Base-by-base conservation (phyloP, 78 protist genomes). In the Chrysochromulina tobinii region DNA sequence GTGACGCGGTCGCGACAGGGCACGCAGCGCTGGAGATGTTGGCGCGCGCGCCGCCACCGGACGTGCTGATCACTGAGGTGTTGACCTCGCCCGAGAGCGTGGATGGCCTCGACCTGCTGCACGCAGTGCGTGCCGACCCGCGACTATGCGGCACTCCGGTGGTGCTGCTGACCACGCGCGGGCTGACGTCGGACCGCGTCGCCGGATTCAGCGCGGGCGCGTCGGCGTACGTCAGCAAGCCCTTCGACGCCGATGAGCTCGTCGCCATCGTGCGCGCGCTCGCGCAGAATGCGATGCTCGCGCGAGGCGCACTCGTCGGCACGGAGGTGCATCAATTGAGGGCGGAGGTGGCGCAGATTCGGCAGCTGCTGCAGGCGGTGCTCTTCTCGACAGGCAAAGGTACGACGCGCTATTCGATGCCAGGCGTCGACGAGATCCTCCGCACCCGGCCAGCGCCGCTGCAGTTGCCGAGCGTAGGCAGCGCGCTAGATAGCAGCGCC, bases 181-280 rank as follows among this genome's bases (percentile, higher is more conserved):
- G 84, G 25, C 18, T 75, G n/a, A 25, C 84, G 48, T 7, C 38
- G 3, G 84, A 75, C 84, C 84, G 84, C n/a, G 51, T 75, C 18
- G 27, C 53, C 23, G 84, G 84, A 18, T 51, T 51, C 84, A 2
- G 7, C 15, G 84, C 84, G 14, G 84, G 84, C 18, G 55, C 53
- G 12, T 51, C 57, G 27, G 84, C 84, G 59, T 75, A 75, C n/a
- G 11, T 75, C 58, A 75, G 38, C 57, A 75, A 75, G n/a, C 84
- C 84, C 6, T 75, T 75, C 59, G 84, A 75, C 17, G n/a, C 84
- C 12, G 84, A 75, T 0, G 84, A 75, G 84, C 84, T 75, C 59
- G 50, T 75, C 84, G 84, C 84, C 0, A 1, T 48, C 14, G 21
- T 6, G 18, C 5, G 15, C 57, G 25, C 57, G 57, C 58, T 51